Evolutionary conservation across 2,329 filamentous ascomycete species (phyloP).

Genomic region (Volutella citrinella): DNA sequence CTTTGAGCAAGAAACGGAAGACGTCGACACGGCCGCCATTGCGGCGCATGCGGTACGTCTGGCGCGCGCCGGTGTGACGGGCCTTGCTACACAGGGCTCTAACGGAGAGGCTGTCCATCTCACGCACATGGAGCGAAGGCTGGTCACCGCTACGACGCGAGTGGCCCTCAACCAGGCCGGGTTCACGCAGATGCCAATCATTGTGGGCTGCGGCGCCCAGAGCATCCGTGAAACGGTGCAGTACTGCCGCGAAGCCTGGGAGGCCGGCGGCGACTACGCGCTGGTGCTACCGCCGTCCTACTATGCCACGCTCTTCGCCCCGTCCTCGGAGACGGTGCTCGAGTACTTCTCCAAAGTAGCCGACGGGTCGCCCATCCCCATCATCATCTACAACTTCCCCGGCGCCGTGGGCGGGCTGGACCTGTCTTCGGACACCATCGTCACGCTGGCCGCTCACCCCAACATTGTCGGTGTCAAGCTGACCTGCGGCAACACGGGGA

Average conservation of each 20-base stretch:
- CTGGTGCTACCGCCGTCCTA: conserved; percentile 75
- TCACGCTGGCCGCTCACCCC: conserved; percentile 56
- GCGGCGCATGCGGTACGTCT: conserved; percentile 63
- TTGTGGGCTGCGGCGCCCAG: conserved; percentile 73
- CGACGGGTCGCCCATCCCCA: conserved; percentile 58
- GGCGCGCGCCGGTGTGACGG: conserved; percentile 70
- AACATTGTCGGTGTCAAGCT: conserved; percentile 69
- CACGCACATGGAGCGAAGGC: conserved; percentile 64
- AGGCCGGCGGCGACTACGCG: conserved; percentile 70
- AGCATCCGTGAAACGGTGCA: conserved; percentile 71
- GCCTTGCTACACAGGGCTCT: conserved; percentile 74
- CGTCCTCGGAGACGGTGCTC: conserved; percentile 48
- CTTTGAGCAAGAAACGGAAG: conserved; percentile 63
- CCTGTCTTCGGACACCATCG: conserved; percentile 60
- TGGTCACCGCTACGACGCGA: conserved; percentile 68
- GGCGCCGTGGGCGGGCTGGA: conserved; percentile 63
- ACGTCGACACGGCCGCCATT: conserved; percentile 62
- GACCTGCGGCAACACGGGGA: conserved; percentile 69
- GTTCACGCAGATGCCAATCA: conserved; percentile 64
- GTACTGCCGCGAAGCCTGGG: conserved; percentile 65
- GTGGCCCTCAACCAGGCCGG: conserved; percentile 64
- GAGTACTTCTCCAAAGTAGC: conserved; percentile 67
- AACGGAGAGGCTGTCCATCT: conserved; percentile 83
- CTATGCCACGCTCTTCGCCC: conserved; percentile 65
- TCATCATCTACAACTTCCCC: conserved; percentile 70